These are phyloP conservation scores for Penicillium argentinense DNA, from an alignment of 495 filamentous ascomycete genomes.

Conservation along the genomic window DNA sequence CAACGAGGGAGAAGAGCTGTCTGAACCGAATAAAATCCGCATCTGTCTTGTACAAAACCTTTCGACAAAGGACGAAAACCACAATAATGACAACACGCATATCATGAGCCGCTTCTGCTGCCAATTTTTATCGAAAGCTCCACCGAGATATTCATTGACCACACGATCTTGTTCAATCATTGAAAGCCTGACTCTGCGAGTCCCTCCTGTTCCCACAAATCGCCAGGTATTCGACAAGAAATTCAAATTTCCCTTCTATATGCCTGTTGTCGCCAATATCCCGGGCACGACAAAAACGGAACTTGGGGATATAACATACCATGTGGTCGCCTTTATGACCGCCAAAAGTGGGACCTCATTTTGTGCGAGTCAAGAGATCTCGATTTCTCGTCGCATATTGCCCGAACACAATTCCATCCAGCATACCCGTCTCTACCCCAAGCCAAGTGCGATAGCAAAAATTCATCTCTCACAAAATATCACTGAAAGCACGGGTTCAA, in stretches of 20 bases:
- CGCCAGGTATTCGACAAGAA: background rate
- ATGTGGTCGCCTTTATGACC: slow-evolving; percentile 2
- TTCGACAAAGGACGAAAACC: background rate
- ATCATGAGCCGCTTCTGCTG: slow-evolving; percentile 1
- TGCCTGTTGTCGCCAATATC: slow-evolving; percentile 4
- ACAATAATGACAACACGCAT: background rate
- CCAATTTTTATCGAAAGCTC: background rate
- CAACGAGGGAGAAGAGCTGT: background rate
- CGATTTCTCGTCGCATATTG: slow-evolving; percentile 4
- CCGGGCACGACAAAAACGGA: slow-evolving; percentile 5
- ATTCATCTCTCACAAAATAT: slow-evolving; percentile 11
- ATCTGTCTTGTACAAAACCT: slow-evolving; percentile 8
- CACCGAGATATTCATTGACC: background rate
- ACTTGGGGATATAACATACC: slow-evolving; percentile 11
- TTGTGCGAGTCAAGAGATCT: slow-evolving; percentile 6
- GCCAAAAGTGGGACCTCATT: background rate
- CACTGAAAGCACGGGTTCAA: background rate
- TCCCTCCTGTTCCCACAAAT: background rate
- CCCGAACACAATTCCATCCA: slow-evolving; percentile 4
- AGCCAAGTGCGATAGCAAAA: slow-evolving; percentile 2
- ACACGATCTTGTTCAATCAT: slow-evolving; percentile 3
- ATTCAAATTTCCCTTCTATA: slow-evolving; percentile 8
- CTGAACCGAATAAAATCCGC: background rate
- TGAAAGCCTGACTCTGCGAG: slow-evolving; percentile 2
- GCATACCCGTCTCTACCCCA: slow-evolving; percentile 9